Evolutionary conservation across 768 basidiomycete species (phyloP).

Genomic region (Trametes meyenii): DNA sequence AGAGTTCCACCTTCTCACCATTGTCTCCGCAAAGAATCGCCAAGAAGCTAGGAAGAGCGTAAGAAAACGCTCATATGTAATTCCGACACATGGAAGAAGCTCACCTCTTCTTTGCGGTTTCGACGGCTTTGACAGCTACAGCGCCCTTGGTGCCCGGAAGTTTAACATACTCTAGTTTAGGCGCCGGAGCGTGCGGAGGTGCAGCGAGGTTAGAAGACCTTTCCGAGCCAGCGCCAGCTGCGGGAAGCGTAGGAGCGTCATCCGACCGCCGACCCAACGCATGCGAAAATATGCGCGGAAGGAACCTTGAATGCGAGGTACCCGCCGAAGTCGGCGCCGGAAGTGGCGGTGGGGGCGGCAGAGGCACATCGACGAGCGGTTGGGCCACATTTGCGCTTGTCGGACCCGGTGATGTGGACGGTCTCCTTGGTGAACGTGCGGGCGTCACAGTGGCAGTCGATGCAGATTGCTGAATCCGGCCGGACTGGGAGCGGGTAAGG

Average conservation of each 20-base stretch:
- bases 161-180: conserved; percentile 90
- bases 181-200: conserved; percentile 62
- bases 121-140: conserved; percentile 81
- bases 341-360: conserved; percentile 34
- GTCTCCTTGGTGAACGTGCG: conserved; percentile 27
- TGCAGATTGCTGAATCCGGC: conserved; percentile 16
- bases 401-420: conserved; percentile 39
- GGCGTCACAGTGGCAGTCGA: conserved; percentile 19
- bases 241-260: conserved; percentile 46
- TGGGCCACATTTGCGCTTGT: conserved; percentile 17
- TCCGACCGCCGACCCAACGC: conserved; percentile 67
- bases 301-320: conserved; percentile 55
- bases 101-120: conserved; percentile 87
- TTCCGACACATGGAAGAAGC: conserved; percentile 11
- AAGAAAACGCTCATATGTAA: neutral
- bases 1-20: conserved; percentile 92
- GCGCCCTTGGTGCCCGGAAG: conserved; percentile 90
- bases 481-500: conserved; percentile 29
- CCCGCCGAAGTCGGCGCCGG: conserved; percentile 38
- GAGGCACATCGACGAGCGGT: conserved; percentile 17
- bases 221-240: conserved; percentile 43
- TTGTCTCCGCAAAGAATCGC: conserved; percentile 92
- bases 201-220: conserved; percentile 34
- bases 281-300: conserved; percentile 70
- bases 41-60: conserved; percentile 61